Evolutionary conservation across 169 alveolate species (phyloP).

Genomic region (Hammondia hammondi): DNA sequence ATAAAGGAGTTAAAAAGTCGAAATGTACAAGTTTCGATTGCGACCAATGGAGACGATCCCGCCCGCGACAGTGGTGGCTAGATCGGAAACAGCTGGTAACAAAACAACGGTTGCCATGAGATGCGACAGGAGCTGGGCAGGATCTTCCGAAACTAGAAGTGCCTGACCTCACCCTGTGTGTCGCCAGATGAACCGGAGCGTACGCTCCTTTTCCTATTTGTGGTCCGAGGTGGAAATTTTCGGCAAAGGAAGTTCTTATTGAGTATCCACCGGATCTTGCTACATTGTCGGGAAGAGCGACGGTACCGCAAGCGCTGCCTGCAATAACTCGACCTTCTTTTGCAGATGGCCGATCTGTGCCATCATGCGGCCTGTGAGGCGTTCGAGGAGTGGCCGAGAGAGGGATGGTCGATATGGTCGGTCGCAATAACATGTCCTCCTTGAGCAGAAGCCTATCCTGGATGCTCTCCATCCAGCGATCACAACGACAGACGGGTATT

Average conservation of each 20-base stretch:
- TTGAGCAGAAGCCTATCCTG: not conserved
- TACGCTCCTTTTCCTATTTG: conserved; percentile 88
- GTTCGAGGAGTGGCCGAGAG: not conserved
- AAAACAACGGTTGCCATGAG: no score
- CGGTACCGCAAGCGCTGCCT: not conserved
- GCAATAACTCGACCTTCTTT: not conserved
- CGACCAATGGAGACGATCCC: no score
- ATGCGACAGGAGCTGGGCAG: not conserved
- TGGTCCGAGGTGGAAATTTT: conserved; percentile 29
- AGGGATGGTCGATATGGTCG: not conserved
- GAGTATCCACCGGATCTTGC: not conserved
- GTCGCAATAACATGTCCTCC: not conserved
- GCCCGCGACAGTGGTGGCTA: no score
- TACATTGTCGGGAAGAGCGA: not conserved
- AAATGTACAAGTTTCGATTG: no score
- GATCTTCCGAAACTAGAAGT: not conserved
- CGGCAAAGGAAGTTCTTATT: conserved; percentile 14
- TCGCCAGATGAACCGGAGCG: conserved; percentile 87
- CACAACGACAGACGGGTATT: no score
- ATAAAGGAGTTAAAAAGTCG: no score
- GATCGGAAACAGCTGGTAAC: no score
- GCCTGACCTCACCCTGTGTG: conserved; percentile 70
- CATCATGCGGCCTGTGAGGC: not conserved
- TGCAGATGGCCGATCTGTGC: not conserved
- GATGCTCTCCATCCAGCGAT: not conserved